Evolutionary conservation across 306 rosid genomes (phyloP), one percentile per base, ranked within the genome.

Genomic region (Spatholobus suberectus): DNA sequence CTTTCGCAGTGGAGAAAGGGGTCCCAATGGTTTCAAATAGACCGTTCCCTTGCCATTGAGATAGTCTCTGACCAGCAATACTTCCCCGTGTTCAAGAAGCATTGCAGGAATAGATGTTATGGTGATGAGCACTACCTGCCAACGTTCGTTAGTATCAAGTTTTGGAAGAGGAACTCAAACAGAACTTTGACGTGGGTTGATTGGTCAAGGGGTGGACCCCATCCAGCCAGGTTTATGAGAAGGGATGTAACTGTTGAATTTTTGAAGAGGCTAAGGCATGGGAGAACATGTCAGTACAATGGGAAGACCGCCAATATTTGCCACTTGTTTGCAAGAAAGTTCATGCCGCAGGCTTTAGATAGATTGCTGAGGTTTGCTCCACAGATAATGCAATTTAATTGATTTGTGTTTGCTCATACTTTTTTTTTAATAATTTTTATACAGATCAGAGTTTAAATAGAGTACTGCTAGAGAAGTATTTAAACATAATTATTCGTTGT

Each of bases 121-220:
- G 75, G 90, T 0, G 99, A 96, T 23, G 99, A 96, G 23, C 99
- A 96, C 35, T 96, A 93, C 84, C 63, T 96, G 75, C 98, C 98
- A 8, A 93, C 98, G 0, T 9, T 85, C 24, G 87, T 90, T 8
- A 87, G 85, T 52, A 90, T 90, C 74, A 66, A 49, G 5, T 90
- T 90, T 75, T 73, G 89, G 88, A 17, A 57, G 73, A 79, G 1
- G 5, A 92, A 90, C 59, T 85, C 99, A 0, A 92, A 96, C 59
- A 87, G 96, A 75, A 93, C 93, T 6, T 73, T 96, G 89, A 92
- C 97, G 27, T 94, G 96, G 98, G 96, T 92, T 74, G 98, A 96
- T 70, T 96, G 98, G 98, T 76, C 98, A 0, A 85, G 34, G 70
- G 94, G 97, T 14, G 97, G 97, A 26, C 79, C 98, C 15, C 98